Evolutionary conservation across 768 basidiomycete species (phyloP).

Genomic region (Panaeolus cyanescens): DNA sequence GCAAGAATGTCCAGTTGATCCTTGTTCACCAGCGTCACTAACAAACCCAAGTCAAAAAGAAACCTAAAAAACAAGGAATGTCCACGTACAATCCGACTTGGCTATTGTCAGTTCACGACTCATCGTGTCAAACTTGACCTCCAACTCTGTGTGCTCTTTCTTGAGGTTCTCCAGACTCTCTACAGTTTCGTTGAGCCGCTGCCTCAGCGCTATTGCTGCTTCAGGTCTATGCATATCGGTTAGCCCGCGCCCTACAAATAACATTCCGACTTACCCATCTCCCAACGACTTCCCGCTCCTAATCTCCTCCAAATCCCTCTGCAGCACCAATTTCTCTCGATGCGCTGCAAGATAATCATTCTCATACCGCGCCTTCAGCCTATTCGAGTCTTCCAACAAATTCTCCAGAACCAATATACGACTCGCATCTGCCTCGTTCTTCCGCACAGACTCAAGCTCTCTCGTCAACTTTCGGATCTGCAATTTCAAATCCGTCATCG

Average conservation of each 20-base stretch:
- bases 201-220: slow-evolving; percentile 85
- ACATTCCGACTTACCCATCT: slow-evolving; percentile 61
- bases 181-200: slow-evolving; percentile 84
- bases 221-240: slow-evolving; percentile 61
- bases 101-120: slow-evolving; percentile 76
- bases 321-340: slow-evolving; percentile 77
- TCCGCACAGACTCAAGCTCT: slow-evolving; percentile 74
- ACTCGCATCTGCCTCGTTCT: slow-evolving; percentile 77
- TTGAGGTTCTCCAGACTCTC: slow-evolving; percentile 76
- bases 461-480: slow-evolving; percentile 80
- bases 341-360: slow-evolving; percentile 84
- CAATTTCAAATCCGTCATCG: slow-evolving; percentile 91
- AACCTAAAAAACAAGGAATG: not conserved
- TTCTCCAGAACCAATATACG: slow-evolving; percentile 87
- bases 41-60: slow-evolving; percentile 2
- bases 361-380: slow-evolving; percentile 90
- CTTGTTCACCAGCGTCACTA: slow-evolving; percentile 90
- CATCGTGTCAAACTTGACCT: slow-evolving; percentile 65
- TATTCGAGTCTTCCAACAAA: slow-evolving; percentile 86
- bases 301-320: slow-evolving; percentile 86
- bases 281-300: slow-evolving; percentile 81
- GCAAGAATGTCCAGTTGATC: slow-evolving; percentile 91
- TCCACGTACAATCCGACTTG: slow-evolving; percentile 77
- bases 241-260: not conserved
- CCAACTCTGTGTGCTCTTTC: slow-evolving; percentile 68